Percentiles rank a stretch among this genome's conserved stretches.
phyloP scores from a whole-genome alignment of 164 flowering plant species.

The Vitis labrusca region DNA sequence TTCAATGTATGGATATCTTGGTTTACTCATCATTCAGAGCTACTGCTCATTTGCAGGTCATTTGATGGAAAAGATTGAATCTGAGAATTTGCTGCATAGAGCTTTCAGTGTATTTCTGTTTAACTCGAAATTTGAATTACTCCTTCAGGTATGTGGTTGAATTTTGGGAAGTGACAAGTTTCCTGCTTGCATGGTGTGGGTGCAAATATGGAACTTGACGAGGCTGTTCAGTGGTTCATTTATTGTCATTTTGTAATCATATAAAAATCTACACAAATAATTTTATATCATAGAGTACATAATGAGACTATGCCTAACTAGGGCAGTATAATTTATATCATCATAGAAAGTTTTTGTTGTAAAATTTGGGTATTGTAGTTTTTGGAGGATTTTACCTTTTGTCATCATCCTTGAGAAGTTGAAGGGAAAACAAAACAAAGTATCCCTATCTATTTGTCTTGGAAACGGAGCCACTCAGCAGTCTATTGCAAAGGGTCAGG shows the following conservation, averaged over 20 bases:
- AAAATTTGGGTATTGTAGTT: no score
- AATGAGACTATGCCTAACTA: no score
- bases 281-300: no score
- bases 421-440: no score
- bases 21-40: background rate
- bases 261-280: no score
- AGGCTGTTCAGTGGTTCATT: background rate
- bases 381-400: no score
- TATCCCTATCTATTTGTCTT: no score
- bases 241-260: background rate
- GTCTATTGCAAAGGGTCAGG: no score
- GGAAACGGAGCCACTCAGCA: no score
- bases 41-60: slow-evolving; percentile 60
- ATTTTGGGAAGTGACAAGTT: background rate
- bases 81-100: slow-evolving; percentile 77
- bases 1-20: background rate
- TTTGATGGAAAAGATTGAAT: slow-evolving; percentile 86
- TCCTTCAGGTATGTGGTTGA: slow-evolving; percentile 75
- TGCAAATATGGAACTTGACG: background rate
- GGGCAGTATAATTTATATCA: no score
- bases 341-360: no score
- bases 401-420: no score
- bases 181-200: background rate
- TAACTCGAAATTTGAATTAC: slow-evolving; percentile 86
- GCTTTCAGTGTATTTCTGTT: slow-evolving; percentile 96